Evolutionary conservation across 1,139 yeast genomes (phyloP).

Genomic region (Kurtzmaniella natalensis): DNA sequence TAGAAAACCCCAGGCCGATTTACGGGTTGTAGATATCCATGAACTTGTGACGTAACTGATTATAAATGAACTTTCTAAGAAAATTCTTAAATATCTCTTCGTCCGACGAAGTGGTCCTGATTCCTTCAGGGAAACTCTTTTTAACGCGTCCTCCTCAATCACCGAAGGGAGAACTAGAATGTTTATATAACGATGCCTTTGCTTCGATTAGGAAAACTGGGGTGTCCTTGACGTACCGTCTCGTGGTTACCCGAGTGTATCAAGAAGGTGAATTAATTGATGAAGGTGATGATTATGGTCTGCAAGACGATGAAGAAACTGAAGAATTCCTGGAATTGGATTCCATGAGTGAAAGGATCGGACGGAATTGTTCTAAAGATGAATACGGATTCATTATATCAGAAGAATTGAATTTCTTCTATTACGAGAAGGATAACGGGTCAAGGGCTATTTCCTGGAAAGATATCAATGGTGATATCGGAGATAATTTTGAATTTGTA

Average conservation of each 20-base stretch:
- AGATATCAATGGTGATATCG: constrained; percentile 81
- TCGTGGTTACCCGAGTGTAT: constrained; percentile 65
- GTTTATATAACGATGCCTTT: constrained; percentile 76
- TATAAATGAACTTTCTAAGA: constrained; percentile 69
- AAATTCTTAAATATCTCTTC: constrained; percentile 60
- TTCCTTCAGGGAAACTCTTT: constrained; percentile 79
- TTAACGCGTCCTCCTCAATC: constrained; percentile 70
- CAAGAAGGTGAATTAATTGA: constrained; percentile 60
- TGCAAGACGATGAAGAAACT: constrained; percentile 46
- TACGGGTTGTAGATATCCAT: too few relatives aligned
- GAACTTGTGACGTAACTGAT: too few relatives aligned
- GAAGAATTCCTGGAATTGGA: constrained; percentile 36
- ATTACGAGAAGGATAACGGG: constrained; percentile 29
- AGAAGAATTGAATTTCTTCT: constrained; percentile 52
- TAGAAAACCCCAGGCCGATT: too few relatives aligned
- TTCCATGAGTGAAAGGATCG: constrained; percentile 24
- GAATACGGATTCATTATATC: constrained; percentile 69
- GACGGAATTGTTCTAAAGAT: constrained; percentile 40
- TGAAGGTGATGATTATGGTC: constrained; percentile 35
- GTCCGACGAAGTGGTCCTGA: constrained; percentile 63
- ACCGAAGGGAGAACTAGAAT: constrained; percentile 84
- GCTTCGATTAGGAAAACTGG: constrained; percentile 68
- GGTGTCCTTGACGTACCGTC: constrained; percentile 61
- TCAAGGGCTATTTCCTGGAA: constrained; percentile 64
- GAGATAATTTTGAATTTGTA: constrained; percentile 79